These are phyloP conservation scores for Massarina eburnea DNA, from an alignment of 2,329 filamentous ascomycete species.

Conservation along the genomic window DNA sequence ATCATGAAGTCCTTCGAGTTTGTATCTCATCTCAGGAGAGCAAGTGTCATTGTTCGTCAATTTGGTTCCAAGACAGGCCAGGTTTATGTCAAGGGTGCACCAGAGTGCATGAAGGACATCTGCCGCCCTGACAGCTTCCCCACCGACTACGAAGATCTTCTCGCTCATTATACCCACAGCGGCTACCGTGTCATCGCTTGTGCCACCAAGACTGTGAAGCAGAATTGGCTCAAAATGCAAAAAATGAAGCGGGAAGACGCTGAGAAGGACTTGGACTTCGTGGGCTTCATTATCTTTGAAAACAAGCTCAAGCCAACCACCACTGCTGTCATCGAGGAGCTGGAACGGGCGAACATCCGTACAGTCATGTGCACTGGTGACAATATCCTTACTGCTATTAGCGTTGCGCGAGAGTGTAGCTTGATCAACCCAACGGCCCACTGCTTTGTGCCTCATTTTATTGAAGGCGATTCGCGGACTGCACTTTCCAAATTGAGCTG, in stretches of 20 bases:
- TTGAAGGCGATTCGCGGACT: constrained; percentile 74
- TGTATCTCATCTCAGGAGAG: constrained; percentile 84
- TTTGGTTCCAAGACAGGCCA: constrained; percentile 83
- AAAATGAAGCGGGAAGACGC: constrained; percentile 88
- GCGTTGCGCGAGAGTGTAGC: constrained; percentile 86
- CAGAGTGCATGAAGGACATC: constrained; percentile 94
- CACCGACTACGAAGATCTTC: constrained; percentile 81
- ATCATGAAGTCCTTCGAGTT: constrained; percentile 92
- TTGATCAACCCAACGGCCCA: constrained; percentile 79
- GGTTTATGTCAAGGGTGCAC: constrained; percentile 93
- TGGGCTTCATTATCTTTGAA: constrained; percentile 97
- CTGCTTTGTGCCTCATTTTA: constrained; percentile 90
- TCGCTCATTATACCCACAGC: constrained; percentile 90
- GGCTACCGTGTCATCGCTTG: constrained; percentile 97
- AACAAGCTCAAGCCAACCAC: constrained; percentile 96
- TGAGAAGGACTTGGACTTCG: constrained; percentile 80
- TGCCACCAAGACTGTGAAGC: constrained; percentile 84
- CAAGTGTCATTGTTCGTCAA: constrained; percentile 87
- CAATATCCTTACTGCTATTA: constrained; percentile 96
- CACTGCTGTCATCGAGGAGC: constrained; percentile 75
- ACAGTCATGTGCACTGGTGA: constrained; percentile 97
- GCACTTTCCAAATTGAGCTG: constrained; percentile 74
- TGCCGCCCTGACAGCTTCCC: constrained; percentile 84
- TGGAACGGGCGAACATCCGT: constrained; percentile 79
- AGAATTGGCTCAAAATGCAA: constrained; percentile 92